Conservation (phyloP, 2,329 filamentous ascomycete species). For the Alternaria triticimaculans region DNA sequence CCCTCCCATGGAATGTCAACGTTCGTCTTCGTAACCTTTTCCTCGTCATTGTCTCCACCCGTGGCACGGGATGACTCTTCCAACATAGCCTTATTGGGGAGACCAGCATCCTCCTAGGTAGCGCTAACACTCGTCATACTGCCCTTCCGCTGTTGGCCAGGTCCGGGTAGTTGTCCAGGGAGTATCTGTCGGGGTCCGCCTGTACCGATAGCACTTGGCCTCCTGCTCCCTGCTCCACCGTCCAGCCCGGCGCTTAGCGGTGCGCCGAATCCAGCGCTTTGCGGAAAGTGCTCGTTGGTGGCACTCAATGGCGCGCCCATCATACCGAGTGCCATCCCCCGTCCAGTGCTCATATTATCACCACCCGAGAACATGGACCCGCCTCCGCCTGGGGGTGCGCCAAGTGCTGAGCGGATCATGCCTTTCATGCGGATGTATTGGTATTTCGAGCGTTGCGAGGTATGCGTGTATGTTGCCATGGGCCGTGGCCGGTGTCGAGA, state of each 20-base stretch:
- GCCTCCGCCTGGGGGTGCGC: slow-evolving; percentile 48
- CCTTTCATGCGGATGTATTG: slow-evolving; percentile 69
- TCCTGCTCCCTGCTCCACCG: slow-evolving; percentile 29
- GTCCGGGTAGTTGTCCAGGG: slow-evolving; percentile 39
- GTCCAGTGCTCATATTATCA: slow-evolving; percentile 30
- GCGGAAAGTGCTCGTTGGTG: slow-evolving; percentile 40
- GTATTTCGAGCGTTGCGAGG: slow-evolving; percentile 62
- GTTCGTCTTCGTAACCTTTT: not conserved
- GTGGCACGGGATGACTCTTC: no score
- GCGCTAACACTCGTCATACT: slow-evolving; percentile 5
- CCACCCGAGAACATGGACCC: slow-evolving; percentile 30
- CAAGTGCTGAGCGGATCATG: slow-evolving; percentile 66
- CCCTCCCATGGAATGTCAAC: not conserved
- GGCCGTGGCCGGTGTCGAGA: slow-evolving; percentile 79
- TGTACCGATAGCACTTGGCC: slow-evolving; percentile 41
- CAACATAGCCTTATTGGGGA: not conserved
- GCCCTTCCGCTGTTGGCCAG: slow-evolving; percentile 5
- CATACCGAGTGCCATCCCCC: slow-evolving; percentile 38
- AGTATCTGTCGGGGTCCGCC: slow-evolving; percentile 46
- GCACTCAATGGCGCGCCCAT: slow-evolving; percentile 42
- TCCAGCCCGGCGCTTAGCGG: slow-evolving; percentile 44
- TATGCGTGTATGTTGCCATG: slow-evolving; percentile 68
- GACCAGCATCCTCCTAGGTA: not conserved
- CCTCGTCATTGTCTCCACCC: not conserved
- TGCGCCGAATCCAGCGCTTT: slow-evolving; percentile 34